Evolutionary conservation across 2,329 filamentous ascomycete genomes (phyloP), one percentile per base, ranked within the genome.

Genomic region (Talaromyces verruculosus): DNA sequence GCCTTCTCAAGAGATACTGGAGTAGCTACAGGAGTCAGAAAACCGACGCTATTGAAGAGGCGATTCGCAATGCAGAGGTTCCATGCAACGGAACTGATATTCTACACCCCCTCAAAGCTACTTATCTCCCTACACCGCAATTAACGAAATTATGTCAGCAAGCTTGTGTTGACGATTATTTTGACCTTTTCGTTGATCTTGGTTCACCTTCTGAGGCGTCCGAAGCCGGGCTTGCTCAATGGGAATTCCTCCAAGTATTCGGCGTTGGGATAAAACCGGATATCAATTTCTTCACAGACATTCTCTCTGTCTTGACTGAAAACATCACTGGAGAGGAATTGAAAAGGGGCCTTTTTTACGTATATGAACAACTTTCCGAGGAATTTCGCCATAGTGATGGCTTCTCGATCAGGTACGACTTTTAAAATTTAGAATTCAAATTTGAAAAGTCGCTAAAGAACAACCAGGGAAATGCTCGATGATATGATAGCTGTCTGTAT

Each of bases 1-100:
- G 59, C 3, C 0, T 47, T 22, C 59, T 61, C 41, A 49, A 61
- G 41, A 61, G 59, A 61, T 61, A 61, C 41, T 49, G 59, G 59
- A 33, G n/a, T 61, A 61, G 1, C 19, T 61, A 61, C 28, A 7
- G 11, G 6, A 22, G 11, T 4, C 17, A 61, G n/a, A 43, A 5
- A 33, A 49, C 41, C 41, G 39, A 5, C 13, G 25, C 15, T 33
- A 49, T 61, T 45, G 28, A 33, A 15, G 13, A 35, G 28, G 41
- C 22, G 3, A 61, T 61, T 35, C 28, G 28, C 11, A 61, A 61
- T 61, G 41, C 59, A 15, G 41, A 61, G 17, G 59, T 61, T 61
- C 59, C 59, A 49, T 61, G 59, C 41, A 8, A 3, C 17, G 28
- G 19, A 22, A 11, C 59, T 15, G 28, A 61, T 11, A 49, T 6